Conservation (phyloP, 164 flowering plant species). For the Piper longum region DNA sequence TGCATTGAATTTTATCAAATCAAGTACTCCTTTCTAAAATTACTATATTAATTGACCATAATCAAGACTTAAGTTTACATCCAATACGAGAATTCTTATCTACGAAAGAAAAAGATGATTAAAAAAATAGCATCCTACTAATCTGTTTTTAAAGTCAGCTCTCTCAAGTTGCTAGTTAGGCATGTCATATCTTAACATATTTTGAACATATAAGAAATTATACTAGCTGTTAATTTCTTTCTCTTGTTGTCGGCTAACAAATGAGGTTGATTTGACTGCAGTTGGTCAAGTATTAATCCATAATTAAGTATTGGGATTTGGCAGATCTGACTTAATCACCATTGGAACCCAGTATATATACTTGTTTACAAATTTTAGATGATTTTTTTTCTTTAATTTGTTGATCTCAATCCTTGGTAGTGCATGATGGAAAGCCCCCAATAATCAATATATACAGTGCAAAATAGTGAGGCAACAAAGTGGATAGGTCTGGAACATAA, state of each 20-base stretch:
- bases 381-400: background rate
- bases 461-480: background rate
- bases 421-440: background rate
- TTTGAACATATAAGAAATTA: too few relatives aligned
- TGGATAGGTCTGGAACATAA: background rate
- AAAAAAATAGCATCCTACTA: background rate
- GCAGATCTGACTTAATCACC: conserved; percentile 1
- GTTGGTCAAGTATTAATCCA: background rate
- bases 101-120: too few relatives aligned
- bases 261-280: background rate
- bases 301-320: background rate
- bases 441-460: background rate
- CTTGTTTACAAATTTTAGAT: background rate
- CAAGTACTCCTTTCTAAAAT: background rate
- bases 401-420: background rate
- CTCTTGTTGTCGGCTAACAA: background rate
- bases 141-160: background rate
- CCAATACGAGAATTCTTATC: background rate
- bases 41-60: background rate
- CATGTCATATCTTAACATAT: background rate
- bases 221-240: background rate
- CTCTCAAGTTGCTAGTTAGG: background rate
- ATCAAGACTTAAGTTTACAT: too few relatives aligned
- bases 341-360: conserved; percentile 1
- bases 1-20: too few relatives aligned